These are phyloP conservation scores for Camelina laxa DNA, from an alignment of 345 rosid species.

Conservation along the genomic window DNA sequence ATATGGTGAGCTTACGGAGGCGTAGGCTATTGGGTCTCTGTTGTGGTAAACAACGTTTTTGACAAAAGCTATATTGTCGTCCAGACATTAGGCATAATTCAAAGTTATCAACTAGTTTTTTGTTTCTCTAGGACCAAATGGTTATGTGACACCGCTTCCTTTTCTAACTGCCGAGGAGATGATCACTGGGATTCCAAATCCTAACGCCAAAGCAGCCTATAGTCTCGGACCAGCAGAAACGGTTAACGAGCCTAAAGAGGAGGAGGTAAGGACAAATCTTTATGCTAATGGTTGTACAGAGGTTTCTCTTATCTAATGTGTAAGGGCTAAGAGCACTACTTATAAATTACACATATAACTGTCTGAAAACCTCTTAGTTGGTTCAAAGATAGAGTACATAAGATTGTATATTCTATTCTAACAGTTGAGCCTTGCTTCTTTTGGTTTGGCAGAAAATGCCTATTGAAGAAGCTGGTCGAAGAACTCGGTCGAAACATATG, in stretches of 20 bases:
- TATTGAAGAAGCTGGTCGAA: constrained; percentile 19
- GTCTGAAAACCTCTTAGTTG: background rate
- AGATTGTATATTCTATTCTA: background rate
- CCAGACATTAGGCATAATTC: background rate
- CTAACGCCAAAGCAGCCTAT: constrained; percentile 16
- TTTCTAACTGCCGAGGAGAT: constrained; percentile 45
- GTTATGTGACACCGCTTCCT: constrained; percentile 49
- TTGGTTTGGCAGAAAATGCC: constrained; percentile 20
- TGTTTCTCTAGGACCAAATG: constrained; percentile 40
- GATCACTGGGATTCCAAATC: constrained; percentile 47
- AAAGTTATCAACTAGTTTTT: constrained; percentile 26
- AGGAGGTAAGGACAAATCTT: constrained; percentile 23
- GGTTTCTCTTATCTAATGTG: background rate
- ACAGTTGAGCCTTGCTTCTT: constrained; percentile 15
- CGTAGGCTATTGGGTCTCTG: constrained; percentile 90
- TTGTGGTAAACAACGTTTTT: constrained; percentile 66
- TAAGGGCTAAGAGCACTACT: background rate
- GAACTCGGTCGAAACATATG: constrained; percentile 18
- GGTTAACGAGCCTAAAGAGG: background rate
- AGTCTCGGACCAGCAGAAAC: background rate
- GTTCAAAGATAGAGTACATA: no score
- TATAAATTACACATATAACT: background rate
- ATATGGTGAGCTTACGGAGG: constrained; percentile 93
- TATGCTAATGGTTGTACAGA: background rate
- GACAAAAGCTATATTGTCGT: background rate